Base-by-base conservation (phyloP, 1,139 yeast genomes). In the Pichia sp. region DNA sequence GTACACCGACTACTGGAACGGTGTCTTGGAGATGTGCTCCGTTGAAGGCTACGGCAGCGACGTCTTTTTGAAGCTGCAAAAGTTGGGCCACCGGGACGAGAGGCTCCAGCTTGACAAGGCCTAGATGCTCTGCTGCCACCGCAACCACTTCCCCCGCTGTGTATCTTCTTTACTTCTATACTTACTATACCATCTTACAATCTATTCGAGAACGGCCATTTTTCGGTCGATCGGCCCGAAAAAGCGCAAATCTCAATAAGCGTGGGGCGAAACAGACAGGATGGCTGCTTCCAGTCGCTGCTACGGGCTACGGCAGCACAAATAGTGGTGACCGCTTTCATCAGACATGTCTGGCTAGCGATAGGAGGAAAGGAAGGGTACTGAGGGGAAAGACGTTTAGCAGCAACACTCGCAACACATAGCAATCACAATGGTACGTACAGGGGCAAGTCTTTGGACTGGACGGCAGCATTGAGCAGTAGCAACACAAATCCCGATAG, bases 1-100 rank as follows among this genome's bases (percentile, higher is more conserved):
- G 0, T 92, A 92, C 67, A 92, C 96, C 0, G 97, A 92, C 63
- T 92, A 92, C 70, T 92, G 98, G 98, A 93, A 90, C 64, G 97
- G 98, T 5, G 86, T 85, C 52, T 71, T 92, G 52, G 85, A 82
- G 61, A 80, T 92, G 78, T 87, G 86, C 64, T 85, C 95, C 1
- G 73, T 92, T 50, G 93, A 89, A 60, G 97, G 97, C 1, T 89
- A 86, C 63, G 98, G 99, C 3, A 82, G 95, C 50, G 99, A 92
- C 67, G 90, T 95, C 0, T 85, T 86, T 58, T 72, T 93, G 65
- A 81, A 86, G 30, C 74, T 92, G 58, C 86, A 90, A 38, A 87
- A 90, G 65, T 76, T 90, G 56, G 96, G 96, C 42, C 77, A 79
- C 62, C 81, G 45, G 8, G 19, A 51, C 10, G 53, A 51, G 15